Evolutionary conservation across 2,329 filamentous ascomycete species (phyloP).

Genomic region (Furcasterigmium furcatum): DNA sequence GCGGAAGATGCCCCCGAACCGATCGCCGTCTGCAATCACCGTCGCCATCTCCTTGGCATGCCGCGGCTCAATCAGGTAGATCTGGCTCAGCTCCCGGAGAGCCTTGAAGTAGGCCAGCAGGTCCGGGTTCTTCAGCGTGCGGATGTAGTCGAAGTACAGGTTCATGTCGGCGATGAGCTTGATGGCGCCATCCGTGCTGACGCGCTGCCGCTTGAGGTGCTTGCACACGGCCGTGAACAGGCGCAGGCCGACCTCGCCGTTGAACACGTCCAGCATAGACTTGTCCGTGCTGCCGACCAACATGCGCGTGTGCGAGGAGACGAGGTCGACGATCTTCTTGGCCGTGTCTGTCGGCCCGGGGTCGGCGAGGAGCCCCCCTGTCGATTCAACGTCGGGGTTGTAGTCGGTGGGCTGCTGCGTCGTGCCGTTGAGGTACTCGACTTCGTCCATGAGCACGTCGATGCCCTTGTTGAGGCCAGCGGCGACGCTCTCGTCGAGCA

Average conservation of each 20-base stretch:
- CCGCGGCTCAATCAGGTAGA: slow-evolving; percentile 83
- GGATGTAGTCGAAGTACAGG: slow-evolving; percentile 82
- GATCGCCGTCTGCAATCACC: slow-evolving; percentile 86
- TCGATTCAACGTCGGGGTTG: slow-evolving; percentile 57
- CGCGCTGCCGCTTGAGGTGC: slow-evolving; percentile 91
- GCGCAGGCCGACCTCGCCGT: slow-evolving; percentile 91
- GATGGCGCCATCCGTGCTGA: slow-evolving; percentile 85
- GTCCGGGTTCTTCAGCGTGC: slow-evolving; percentile 77
- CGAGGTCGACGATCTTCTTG: slow-evolving; percentile 75
- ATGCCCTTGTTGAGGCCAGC: slow-evolving; percentile 97
- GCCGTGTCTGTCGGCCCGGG: slow-evolving; percentile 79
- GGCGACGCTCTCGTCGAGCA: slow-evolving; percentile 95
- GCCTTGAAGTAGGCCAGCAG: slow-evolving; percentile 88
- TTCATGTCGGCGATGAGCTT: slow-evolving; percentile 97
- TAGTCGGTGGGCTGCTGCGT: slow-evolving; percentile 86
- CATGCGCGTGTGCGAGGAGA: slow-evolving; percentile 88
- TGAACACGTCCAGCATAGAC: slow-evolving; percentile 97
- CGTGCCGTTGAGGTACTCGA: slow-evolving; percentile 90
- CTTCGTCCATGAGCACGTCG: slow-evolving; percentile 96
- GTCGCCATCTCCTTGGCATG: slow-evolving; percentile 94
- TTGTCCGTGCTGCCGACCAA: slow-evolving; percentile 94
- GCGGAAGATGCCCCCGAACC: slow-evolving; percentile 88
- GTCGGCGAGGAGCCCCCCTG: slow-evolving; percentile 37
- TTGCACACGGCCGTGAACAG: slow-evolving; percentile 93
- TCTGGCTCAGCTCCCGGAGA: slow-evolving; percentile 87